These are phyloP conservation scores for Calonectria hawksworthii DNA, from an alignment of 2,329 filamentous ascomycete genomes.

Conservation along the genomic window DNA sequence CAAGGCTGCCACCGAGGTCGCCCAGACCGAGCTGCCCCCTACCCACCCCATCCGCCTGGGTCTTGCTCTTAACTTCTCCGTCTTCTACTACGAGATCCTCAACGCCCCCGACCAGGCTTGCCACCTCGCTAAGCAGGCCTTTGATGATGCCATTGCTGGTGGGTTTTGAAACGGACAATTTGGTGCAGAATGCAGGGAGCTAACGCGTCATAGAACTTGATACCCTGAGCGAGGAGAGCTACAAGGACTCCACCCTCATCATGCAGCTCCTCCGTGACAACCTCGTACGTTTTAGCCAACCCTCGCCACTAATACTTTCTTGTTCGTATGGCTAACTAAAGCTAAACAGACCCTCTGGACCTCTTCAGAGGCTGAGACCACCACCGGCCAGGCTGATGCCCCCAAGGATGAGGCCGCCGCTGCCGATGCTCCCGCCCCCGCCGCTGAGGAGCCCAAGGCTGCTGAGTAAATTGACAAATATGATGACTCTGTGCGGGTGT, in stretches of 20 bases:
- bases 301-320: too few relatives aligned
- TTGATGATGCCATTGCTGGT: constrained; percentile 95
- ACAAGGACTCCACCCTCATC: constrained; percentile 98
- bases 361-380: constrained; percentile 94
- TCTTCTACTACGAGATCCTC: constrained; percentile 99
- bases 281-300: constrained; percentile 72
- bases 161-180: not conserved
- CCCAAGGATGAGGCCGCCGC: constrained; percentile 62
- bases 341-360: constrained; percentile 91
- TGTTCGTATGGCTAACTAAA: constrained; percentile 46
- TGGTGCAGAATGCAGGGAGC: constrained; percentile 3
- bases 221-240: constrained; percentile 97
- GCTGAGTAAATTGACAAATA: constrained; percentile 65
- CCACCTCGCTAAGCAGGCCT: constrained; percentile 99
- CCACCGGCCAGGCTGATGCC: constrained; percentile 67
- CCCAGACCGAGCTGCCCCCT: constrained; percentile 96
- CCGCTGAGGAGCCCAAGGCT: constrained; percentile 77
- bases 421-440: constrained; percentile 65
- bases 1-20: constrained; percentile 99
- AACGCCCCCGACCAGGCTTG: constrained; percentile 99
- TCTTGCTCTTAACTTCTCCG: constrained; percentile 98
- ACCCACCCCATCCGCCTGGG: constrained; percentile 98
- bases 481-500: constrained; percentile 52
- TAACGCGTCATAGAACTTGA: constrained; percentile 79
- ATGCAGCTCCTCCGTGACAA: constrained; percentile 99